These are phyloP conservation scores for Mycena floridula DNA, from an alignment of 768 basidiomycete genomes.

Conservation along the genomic window DNA sequence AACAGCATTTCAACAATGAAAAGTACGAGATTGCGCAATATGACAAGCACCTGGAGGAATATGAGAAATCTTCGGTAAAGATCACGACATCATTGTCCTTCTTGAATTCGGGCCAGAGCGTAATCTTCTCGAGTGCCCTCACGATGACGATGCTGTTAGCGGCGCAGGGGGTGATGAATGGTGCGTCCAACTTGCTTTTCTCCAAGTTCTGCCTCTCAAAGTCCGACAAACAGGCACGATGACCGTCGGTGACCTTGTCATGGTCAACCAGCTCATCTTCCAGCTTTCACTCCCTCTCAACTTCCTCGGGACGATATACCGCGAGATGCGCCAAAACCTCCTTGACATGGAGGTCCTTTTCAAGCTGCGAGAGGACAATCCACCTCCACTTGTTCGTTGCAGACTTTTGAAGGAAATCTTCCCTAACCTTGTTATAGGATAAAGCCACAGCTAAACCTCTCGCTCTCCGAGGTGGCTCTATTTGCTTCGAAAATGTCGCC, in stretches of 20 bases:
- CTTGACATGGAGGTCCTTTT: slow-evolving; percentile 97
- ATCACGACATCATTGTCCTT: slow-evolving; percentile 92
- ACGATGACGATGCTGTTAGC: slow-evolving; percentile 96
- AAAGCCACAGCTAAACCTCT: slow-evolving; percentile 63
- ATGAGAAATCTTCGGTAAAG: slow-evolving; percentile 90
- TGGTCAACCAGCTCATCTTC: slow-evolving; percentile 99
- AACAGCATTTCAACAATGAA: slow-evolving; percentile 96
- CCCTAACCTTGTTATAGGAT: slow-evolving; percentile 46
- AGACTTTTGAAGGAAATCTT: slow-evolving; percentile 9
- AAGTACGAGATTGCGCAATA: slow-evolving; percentile 86
- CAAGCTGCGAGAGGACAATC: slow-evolving; percentile 80
- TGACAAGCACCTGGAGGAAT: slow-evolving; percentile 78
- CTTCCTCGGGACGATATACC: slow-evolving; percentile 95
- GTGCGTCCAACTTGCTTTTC: slow-evolving; percentile 46
- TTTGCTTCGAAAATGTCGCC: slow-evolving; percentile 86
- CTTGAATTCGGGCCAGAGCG: slow-evolving; percentile 93
- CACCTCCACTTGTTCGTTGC: slow-evolving; percentile 59
- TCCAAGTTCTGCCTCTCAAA: too few species aligned
- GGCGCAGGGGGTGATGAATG: slow-evolving; percentile 89
- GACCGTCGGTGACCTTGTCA: slow-evolving; percentile 97
- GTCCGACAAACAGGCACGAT: slow-evolving; percentile 64
- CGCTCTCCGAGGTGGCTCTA: slow-evolving; percentile 71
- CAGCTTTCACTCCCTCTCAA: slow-evolving; percentile 95
- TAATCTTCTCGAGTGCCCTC: slow-evolving; percentile 92
- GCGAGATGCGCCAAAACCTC: slow-evolving; percentile 92